Percentiles rank a stretch among this genome's conserved stretches.
phyloP scores from a whole-genome alignment of 352 stramenopile species.

The Phytophthora quininea region DNA sequence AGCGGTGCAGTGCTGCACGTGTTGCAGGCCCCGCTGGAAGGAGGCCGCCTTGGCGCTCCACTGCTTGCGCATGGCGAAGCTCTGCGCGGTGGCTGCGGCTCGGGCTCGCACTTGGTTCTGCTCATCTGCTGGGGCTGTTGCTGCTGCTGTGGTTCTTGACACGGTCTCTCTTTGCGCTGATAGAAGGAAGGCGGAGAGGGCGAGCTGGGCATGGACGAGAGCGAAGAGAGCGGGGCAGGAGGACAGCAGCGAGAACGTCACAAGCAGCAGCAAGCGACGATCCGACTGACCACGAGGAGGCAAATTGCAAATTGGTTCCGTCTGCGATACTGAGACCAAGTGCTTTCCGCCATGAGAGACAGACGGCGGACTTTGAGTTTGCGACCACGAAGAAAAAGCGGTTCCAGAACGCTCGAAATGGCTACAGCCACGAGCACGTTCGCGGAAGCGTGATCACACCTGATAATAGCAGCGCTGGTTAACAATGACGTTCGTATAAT shows the following conservation, averaged over 20 bases:
- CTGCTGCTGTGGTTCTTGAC: constrained; percentile 3
- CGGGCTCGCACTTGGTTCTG: constrained; percentile 9
- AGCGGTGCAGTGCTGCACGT: constrained; percentile 58
- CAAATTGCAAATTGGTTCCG: not conserved
- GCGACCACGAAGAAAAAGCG: constrained; percentile 2
- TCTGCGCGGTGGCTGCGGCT: constrained; percentile 22
- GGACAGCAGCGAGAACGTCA: not conserved
- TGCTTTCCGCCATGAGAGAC: not conserved
- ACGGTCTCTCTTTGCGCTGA: constrained; percentile 12
- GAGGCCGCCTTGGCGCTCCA: constrained; percentile 67
- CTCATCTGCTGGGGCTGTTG: constrained; percentile 18
- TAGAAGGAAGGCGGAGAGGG: constrained; percentile 21
- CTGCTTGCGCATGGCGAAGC: constrained; percentile 56
- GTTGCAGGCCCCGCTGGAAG: constrained; percentile 69
- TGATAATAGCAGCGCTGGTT: too few species aligned
- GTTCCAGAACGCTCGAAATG: not conserved
- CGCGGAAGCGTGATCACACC: not conserved
- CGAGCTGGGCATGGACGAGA: constrained; percentile 26
- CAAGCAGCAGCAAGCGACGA: not conserved
- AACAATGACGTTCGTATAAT: too few species aligned
- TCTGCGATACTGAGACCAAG: not conserved
- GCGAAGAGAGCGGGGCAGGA: not conserved
- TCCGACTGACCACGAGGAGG: not conserved
- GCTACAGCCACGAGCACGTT: not conserved
- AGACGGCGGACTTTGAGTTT: not conserved